phyloP scores from a whole-genome alignment of 352 stramenopile species.

The Phytophthora lateralis region DNA sequence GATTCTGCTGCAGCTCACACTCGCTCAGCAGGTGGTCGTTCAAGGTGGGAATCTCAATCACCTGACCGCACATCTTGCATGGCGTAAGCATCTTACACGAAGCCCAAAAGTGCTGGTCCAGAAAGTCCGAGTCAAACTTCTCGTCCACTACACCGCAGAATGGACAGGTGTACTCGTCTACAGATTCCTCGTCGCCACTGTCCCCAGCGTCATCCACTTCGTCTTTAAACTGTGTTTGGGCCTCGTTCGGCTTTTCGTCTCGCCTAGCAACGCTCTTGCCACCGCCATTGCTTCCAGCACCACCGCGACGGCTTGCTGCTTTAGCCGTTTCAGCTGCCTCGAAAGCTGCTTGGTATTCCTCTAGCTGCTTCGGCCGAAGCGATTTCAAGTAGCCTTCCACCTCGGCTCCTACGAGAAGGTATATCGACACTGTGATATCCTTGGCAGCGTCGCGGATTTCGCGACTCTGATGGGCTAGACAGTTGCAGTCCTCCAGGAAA shows the following conservation, averaged over 20 bases:
- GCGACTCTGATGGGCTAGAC: constrained; percentile 85
- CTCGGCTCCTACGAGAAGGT: constrained; percentile 57
- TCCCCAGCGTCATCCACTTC: constrained; percentile 44
- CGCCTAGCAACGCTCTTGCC: constrained; percentile 11
- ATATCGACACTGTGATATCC: constrained; percentile 83
- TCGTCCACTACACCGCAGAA: constrained; percentile 91
- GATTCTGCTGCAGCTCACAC: constrained; percentile 87
- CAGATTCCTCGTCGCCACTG: constrained; percentile 74
- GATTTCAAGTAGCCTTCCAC: constrained; percentile 82
- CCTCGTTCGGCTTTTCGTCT: constrained; percentile 17
- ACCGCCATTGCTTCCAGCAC: background rate
- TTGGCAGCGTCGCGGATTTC: constrained; percentile 91
- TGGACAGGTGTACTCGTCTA: constrained; percentile 90
- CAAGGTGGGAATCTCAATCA: constrained; percentile 91
- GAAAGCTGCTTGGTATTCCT: constrained; percentile 92
- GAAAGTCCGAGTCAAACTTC: constrained; percentile 86
- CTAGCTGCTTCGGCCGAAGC: constrained; percentile 88
- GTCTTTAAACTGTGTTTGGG: constrained; percentile 36
- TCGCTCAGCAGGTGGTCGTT: constrained; percentile 92
- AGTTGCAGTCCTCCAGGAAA: constrained; percentile 85
- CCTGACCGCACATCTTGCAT: constrained; percentile 93
- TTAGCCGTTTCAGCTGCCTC: constrained; percentile 61
- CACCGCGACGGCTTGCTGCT: constrained; percentile 19
- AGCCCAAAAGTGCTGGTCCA: constrained; percentile 94
- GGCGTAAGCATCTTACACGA: constrained; percentile 91